Evolutionary conservation across 495 filamentous ascomycete species (phyloP).

Genomic region (Oidiodendron maius): DNA sequence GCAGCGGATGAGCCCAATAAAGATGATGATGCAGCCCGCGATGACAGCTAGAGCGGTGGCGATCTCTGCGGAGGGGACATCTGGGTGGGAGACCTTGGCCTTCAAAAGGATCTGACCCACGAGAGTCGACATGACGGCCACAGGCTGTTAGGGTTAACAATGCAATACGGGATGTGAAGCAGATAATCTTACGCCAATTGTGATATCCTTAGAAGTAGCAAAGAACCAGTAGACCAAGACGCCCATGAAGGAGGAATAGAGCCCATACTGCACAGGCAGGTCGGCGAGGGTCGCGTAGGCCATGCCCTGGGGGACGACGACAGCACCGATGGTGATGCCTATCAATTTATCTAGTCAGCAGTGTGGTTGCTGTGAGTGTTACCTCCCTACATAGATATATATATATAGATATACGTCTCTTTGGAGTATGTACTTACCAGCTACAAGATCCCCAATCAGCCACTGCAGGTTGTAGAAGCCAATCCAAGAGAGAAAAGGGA

Average conservation of each 20-base stretch:
- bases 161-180: neutral
- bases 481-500: conserved; percentile 90
- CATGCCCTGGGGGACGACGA: conserved; percentile 97
- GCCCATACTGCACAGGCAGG: conserved; percentile 72
- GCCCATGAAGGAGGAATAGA: conserved; percentile 98
- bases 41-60: conserved; percentile 79
- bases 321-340: conserved; percentile 91
- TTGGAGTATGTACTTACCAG: conserved; percentile 51
- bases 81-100: conserved; percentile 48
- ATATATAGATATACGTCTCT: neutral
- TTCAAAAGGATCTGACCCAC: conserved; percentile 72
- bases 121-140: conserved; percentile 91
- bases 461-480: conserved; percentile 81
- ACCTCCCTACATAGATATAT: too few species aligned
- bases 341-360: conserved; percentile 8
- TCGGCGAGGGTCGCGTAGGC: conserved; percentile 86
- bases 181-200: conserved; percentile 74
- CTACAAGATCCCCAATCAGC: conserved; percentile 83
- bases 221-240: conserved; percentile 98
- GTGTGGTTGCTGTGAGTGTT: conserved; percentile 1
- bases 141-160: conserved; percentile 53
- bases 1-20: conserved; percentile 70
- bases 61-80: conserved; percentile 55
- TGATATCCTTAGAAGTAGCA: conserved; percentile 98
- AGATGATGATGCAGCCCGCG: conserved; percentile 72